Evolutionary conservation across 257 asterid species (phyloP).

Genomic region (Galeopsis tetrahit): DNA sequence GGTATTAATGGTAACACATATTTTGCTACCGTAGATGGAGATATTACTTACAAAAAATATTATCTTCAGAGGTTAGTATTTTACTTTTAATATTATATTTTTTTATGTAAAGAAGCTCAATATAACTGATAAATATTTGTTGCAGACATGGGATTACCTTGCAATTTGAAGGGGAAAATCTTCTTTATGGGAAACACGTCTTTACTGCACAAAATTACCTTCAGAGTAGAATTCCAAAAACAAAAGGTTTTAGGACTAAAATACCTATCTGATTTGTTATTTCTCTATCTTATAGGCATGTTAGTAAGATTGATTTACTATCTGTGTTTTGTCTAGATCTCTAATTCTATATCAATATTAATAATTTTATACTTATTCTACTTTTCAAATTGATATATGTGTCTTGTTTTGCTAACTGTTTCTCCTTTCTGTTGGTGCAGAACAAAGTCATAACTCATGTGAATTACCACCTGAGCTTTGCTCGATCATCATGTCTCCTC

Average conservation of each 20-base stretch:
- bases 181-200: constrained; percentile 54
- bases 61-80: constrained; percentile 51
- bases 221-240: constrained; percentile 43
- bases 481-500: constrained; percentile 65
- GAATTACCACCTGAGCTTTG: constrained; percentile 93
- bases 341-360: neutral
- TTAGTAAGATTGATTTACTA: neutral
- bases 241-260: constrained; percentile 52
- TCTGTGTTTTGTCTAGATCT: neutral
- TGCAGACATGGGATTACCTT: constrained; percentile 67
- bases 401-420: constrained; percentile 2
- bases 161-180: constrained; percentile 48
- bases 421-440: constrained; percentile 43
- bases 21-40: constrained; percentile 49
- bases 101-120: neutral
- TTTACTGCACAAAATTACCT: constrained; percentile 60
- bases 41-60: constrained; percentile 51
- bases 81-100: neutral
- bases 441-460: constrained; percentile 43
- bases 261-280: constrained; percentile 41
- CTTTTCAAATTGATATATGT: neutral
- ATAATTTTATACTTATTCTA: neutral
- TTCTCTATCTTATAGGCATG: no score
- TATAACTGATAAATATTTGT: neutral
- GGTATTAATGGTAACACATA: constrained; percentile 48